Evolutionary conservation across 2,329 filamentous ascomycete genomes (phyloP), one percentile per base, ranked within the genome.

Genomic region (Curvularia sp.): DNA sequence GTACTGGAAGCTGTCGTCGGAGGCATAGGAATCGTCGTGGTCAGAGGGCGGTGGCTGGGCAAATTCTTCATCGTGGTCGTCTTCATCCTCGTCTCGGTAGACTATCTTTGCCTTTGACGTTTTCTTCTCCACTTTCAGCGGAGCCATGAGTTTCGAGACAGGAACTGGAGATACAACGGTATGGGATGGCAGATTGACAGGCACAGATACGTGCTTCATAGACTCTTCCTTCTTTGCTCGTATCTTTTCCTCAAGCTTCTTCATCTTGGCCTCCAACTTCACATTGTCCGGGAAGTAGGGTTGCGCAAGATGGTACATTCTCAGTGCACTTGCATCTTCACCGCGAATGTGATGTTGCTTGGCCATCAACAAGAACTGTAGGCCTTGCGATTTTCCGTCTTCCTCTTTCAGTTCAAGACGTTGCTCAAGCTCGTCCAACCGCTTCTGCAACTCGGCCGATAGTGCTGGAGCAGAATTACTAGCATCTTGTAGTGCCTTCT

Each of bases 281-380:
- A 87, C 84, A 73, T 97, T 95, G 1, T 87, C 88, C 0, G 93
- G 93, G 68, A 98, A 98, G 77, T 87, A 95, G 0, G 91, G 90
- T 51, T 92, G 79, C 0, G 94, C 94, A 63, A 91, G 81, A 74
- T 94, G 89, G 72, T 96, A 97, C 87, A 95, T 94, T 67, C 87
- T 87, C 59, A 98, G 79, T 0, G 93, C 92, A 32, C 86, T 90
- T 3, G 81, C 81, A 50, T 96, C 88, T 66, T 97, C 91, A 1
- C 92, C 92, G 3, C 87, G 84, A 51, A 92, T 91, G 72, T 93
- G 93, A 71, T 96, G 91, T 74, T 97, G 93, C 65, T 95, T 91
- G 1, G 92, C 94, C 83, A 95, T 92, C n/a, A 97, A 82, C 32
- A 98, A 79, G 68, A 90, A 92, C 10, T 92, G 90, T 27, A 98